A percentile compares a stretch with the other conserved stretches of the same genome.
Conservation (phyloP, 2,329 filamentous ascomycete species). For the Pestalotiopsis sp. region DNA sequence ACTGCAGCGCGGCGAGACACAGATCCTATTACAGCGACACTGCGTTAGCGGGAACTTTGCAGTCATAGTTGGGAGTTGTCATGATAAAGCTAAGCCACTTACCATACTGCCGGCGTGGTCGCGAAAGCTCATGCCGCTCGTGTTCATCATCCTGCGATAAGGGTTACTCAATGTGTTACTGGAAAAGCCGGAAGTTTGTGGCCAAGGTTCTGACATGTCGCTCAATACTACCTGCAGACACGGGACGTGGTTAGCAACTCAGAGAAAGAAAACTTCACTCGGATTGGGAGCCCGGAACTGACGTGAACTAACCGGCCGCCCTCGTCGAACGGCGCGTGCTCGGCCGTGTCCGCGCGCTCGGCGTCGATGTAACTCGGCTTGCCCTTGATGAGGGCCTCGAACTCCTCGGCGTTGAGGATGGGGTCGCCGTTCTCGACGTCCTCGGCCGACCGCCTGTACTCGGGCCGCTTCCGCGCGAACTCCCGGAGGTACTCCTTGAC, state of each 20-base stretch:
- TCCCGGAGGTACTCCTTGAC: conserved; percentile 75
- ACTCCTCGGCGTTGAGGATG: conserved; percentile 17
- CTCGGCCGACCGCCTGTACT: conserved; percentile 12
- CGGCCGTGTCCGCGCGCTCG: conserved; percentile 51
- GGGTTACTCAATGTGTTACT: conserved; percentile 93
- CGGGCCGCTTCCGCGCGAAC: conserved; percentile 22
- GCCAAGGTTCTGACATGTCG: conserved; percentile 99
- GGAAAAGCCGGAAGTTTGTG: conserved; percentile 75
- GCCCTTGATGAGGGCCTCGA: conserved; percentile 33
- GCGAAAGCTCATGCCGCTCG: conserved; percentile 80
- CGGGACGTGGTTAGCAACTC: not conserved
- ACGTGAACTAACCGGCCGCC: conserved; percentile 71
- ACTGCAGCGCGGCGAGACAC: conserved; percentile 80
- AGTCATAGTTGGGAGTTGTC: too few species aligned
- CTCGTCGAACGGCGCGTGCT: conserved; percentile 26
- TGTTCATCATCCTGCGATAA: conserved; percentile 99
- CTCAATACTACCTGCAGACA: conserved; percentile 74
- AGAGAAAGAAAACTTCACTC: too few species aligned
- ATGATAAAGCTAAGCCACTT: conserved; percentile 30
- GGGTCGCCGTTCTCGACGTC: not conserved
- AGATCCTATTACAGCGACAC: conserved; percentile 66
- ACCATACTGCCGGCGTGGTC: conserved; percentile 97
- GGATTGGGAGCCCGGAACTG: conserved; percentile 22
- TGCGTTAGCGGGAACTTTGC: not conserved
- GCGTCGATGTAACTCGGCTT: conserved; percentile 66